Evolutionary conservation across 139 green algal species (phyloP).

Genomic region (Desmodesmus armatus): DNA sequence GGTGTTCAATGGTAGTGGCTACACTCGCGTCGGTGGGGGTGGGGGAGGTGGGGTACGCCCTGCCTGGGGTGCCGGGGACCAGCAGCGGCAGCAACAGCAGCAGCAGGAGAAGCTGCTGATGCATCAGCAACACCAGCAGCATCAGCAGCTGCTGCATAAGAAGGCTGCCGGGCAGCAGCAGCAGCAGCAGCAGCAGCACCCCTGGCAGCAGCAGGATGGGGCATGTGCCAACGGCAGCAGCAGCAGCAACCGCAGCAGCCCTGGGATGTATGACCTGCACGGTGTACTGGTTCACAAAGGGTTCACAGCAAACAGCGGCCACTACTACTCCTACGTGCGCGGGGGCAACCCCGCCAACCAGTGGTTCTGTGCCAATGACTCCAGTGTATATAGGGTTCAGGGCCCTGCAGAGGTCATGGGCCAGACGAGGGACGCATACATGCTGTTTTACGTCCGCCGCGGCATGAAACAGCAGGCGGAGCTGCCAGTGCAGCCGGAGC

Average conservation of each 20-base stretch:
- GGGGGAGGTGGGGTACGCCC: background rate
- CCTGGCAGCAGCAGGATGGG: background rate
- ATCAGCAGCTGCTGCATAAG: background rate
- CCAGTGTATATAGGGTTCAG: background rate
- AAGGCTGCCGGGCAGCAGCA: background rate
- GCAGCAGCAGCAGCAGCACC: conserved; percentile 12
- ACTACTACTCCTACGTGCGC: conserved; percentile 88
- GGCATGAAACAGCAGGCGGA: conserved; percentile 56
- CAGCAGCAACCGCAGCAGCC: background rate
- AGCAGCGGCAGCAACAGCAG: conserved; percentile 11
- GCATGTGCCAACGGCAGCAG: background rate
- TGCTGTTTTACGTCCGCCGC: conserved; percentile 91
- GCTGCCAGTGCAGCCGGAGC: conserved; percentile 29
- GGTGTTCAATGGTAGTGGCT: background rate
- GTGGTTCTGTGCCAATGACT: conserved; percentile 91
- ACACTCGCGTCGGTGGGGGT: background rate
- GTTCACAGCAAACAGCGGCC: conserved; percentile 77
- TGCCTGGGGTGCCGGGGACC: background rate
- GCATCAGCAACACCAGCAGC: background rate
- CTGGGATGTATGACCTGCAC: conserved; percentile 79
- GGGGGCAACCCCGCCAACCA: conserved; percentile 48
- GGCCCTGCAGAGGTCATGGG: conserved; percentile 64
- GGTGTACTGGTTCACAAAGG: conserved; percentile 89
- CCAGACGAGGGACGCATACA: conserved; percentile 88
- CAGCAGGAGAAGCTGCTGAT: background rate